Evolutionary conservation across 176 grass and related monocot species (phyloP).

Genomic region (Oryza longistaminata): DNA sequence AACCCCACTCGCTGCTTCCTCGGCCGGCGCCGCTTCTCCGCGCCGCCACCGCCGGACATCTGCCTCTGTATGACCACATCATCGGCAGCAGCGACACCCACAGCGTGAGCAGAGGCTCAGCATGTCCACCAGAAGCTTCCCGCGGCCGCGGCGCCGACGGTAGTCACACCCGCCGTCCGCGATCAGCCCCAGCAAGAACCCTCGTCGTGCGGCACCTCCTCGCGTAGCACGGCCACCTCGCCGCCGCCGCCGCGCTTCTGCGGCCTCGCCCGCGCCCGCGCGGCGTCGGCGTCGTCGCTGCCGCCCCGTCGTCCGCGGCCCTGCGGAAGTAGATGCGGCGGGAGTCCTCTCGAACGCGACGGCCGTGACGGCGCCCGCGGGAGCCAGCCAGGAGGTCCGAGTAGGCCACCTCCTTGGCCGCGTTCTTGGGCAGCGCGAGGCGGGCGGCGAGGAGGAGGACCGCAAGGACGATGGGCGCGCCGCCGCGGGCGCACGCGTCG

Average conservation of each 20-base stretch:
- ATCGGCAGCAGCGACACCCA: conserved; percentile 89
- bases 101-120: conserved; percentile 65
- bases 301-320: conserved; percentile 12
- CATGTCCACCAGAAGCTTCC: conserved; percentile 60
- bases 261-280: conserved; percentile 21
- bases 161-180: conserved; percentile 72
- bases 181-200: conserved; percentile 80
- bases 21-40: conserved; percentile 45
- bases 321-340: conserved; percentile 81
- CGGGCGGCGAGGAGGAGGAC: conserved; percentile 52
- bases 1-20: conserved; percentile 67
- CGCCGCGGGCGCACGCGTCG: conserved; percentile 37
- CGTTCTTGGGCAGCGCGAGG: conserved; percentile 52
- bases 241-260: background rate
- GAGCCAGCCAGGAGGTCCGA: conserved; percentile 68
- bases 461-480: conserved; percentile 48
- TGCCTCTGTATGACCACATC: conserved; percentile 86
- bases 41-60: conserved; percentile 54
- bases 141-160: conserved; percentile 66
- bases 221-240: conserved; percentile 63
- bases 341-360: conserved; percentile 83
- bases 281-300: background rate
- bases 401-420: conserved; percentile 69
- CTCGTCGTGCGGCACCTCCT: conserved; percentile 84
- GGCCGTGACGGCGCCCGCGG: conserved; percentile 48